Conservation (phyloP, 2,329 filamentous ascomycete species). For the Pyrenophora teres region DNA sequence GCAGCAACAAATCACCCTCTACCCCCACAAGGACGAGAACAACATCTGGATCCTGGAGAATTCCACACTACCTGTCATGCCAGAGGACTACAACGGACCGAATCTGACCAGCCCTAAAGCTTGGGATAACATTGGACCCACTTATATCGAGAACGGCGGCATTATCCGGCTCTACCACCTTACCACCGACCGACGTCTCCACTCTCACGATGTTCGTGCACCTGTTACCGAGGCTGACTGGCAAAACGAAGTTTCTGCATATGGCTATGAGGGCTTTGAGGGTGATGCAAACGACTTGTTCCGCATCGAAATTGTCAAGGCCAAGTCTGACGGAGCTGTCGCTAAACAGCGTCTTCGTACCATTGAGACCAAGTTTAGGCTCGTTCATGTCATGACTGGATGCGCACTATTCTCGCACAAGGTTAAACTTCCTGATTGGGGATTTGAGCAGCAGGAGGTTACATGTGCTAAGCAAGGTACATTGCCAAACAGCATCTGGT, state of each 20-base stretch:
- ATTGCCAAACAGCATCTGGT: constrained; percentile 96
- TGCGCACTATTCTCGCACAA: constrained; percentile 98
- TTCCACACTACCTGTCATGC: constrained; percentile 73
- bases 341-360: constrained; percentile 87
- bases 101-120: constrained; percentile 79
- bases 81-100: constrained; percentile 74
- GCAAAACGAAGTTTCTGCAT: constrained; percentile 96
- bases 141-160: constrained; percentile 77
- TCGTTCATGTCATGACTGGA: constrained; percentile 95
- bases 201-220: constrained; percentile 88
- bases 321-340: constrained; percentile 75
- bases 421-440: constrained; percentile 98
- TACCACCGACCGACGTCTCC: constrained; percentile 83
- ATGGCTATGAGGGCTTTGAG: constrained; percentile 95
- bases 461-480: constrained; percentile 92
- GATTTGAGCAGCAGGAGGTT: constrained; percentile 98
- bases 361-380: constrained; percentile 94
- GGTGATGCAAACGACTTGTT: constrained; percentile 97
- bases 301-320: constrained; percentile 91
- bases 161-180: constrained; percentile 83
- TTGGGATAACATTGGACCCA: constrained; percentile 76
- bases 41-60: constrained; percentile 95
- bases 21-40: constrained; percentile 99
- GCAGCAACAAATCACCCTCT: constrained; percentile 97
- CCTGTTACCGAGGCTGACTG: constrained; percentile 60